Evolutionary conservation across 2,329 filamentous ascomycete genomes (phyloP), one percentile per base, ranked within the genome.

Genomic region (Penicillium sp.): DNA sequence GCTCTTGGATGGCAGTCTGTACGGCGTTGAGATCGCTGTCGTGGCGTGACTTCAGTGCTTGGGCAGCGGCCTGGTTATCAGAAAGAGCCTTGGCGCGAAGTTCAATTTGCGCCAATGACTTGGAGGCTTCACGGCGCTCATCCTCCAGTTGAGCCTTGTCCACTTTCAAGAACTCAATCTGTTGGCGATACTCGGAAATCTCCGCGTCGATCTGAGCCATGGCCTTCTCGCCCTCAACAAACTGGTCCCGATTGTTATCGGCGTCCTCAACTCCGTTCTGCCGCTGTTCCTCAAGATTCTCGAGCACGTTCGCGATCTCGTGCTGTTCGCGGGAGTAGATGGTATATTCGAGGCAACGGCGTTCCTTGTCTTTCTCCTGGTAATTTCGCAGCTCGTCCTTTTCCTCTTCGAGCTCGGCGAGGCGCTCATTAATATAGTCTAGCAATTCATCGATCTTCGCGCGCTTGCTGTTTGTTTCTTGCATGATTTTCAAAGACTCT

Each of bases 401-500:
- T 78, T 99, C 95, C 75, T 97, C 93, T 77, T 99, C 95, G 0
- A 99, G 84, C 77, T 99, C 95, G 42, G 83, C 85, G 58, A 99
- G 83, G 57, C 95, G 89, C 72, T 96, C 92, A 72, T 95, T 93
- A 78, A 99, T 97, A 73, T 95, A 96, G 57, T 90, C 88, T 13
- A 99, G 85, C 13, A 96, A 84, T 73, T 96, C 93, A 74, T 99
- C 95, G 63, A 98, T 98, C 80, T 97, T 97, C 50, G 89, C 85
- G 65, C 93, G 89, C 82, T 97, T 98, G 79, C 93, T 96, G 77
- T 94, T 93, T 17, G 95, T 98, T 69, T 99, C 95, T 65, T 89
- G 88, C 92, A 99, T 97, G 71, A 99, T 97, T 81, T 97, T 97
- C 68, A 96, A 82, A 50, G 92, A 97, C 77, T 99, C 94, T 30